phyloP scores from a whole-genome alignment of 805 yeast genomes.

The Ogataea pignaliae region DNA sequence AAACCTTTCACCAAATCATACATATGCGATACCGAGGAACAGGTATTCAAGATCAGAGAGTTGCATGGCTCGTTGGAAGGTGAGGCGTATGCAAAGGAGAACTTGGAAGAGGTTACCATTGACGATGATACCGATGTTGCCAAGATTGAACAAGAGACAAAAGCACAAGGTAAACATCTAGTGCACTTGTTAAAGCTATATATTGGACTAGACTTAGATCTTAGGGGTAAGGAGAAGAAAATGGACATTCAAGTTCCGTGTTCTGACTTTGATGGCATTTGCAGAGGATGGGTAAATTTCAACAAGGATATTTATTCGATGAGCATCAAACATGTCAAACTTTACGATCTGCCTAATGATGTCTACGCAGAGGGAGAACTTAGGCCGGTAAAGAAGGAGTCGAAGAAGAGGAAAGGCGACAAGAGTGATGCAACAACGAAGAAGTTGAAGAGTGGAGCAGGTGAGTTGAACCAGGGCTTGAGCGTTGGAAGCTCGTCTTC shows the following conservation, averaged over 20 bases:
- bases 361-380: constrained; percentile 78
- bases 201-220: constrained; percentile 66
- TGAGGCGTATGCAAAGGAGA: constrained; percentile 38
- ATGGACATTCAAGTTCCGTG: constrained; percentile 88
- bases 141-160: constrained; percentile 22
- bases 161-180: constrained; percentile 22
- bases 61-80: constrained; percentile 55
- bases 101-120: constrained; percentile 28
- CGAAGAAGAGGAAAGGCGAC: constrained; percentile 47
- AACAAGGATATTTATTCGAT: constrained; percentile 58
- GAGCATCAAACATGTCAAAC: constrained; percentile 66
- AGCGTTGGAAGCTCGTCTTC: constrained; percentile 5
- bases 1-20: constrained; percentile 63
- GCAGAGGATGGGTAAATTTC: constrained; percentile 69
- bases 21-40: constrained; percentile 39
- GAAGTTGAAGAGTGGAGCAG: constrained; percentile 21
- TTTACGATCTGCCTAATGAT: constrained; percentile 77
- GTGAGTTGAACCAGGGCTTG: constrained; percentile 1
- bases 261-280: constrained; percentile 76
- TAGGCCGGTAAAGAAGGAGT: constrained; percentile 60
- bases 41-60: constrained; percentile 24
- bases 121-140: constrained; percentile 28
- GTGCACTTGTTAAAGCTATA: constrained; percentile 71
- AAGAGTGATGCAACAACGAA: constrained; percentile 30
- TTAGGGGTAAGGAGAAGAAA: constrained; percentile 51